Evolutionary conservation across 345 rosid genomes (phyloP).

Genomic region (thale cress (Arabidopsis thaliana)): TAIR10.1 NC_003075.7:13374001-13374500

Average conservation of each 20-base stretch:
- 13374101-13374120: slow-evolving; percentile 96
- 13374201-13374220: slow-evolving; percentile 96
- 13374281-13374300: slow-evolving; percentile 96
- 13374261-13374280: slow-evolving; percentile 99
- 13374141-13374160: slow-evolving; percentile 94
- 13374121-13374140: slow-evolving; percentile 99
- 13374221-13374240: slow-evolving; percentile 99
- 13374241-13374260: slow-evolving; percentile 99
- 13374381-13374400: slow-evolving; percentile 50
- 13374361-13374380: slow-evolving; percentile 56
- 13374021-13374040: slow-evolving; percentile 52
- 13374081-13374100: slow-evolving; percentile 61
- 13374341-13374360: slow-evolving; percentile 69
- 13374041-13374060: slow-evolving; percentile 58
- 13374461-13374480: slow-evolving; percentile 22
- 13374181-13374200: slow-evolving; percentile 93
- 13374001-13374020: slow-evolving; percentile 52
- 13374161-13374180: slow-evolving; percentile 95
- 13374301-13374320: slow-evolving; percentile 95
- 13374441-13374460: slow-evolving; percentile 12
- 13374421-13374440: slow-evolving; percentile 33
- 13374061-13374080: slow-evolving; percentile 58
- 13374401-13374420: slow-evolving; percentile 44
- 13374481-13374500: slow-evolving; percentile 25
- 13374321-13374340: slow-evolving; percentile 69